A percentile compares a stretch with the other conserved stretches of the same genome.
Evolutionary conservation across 2,329 filamentous ascomycete genomes (phyloP).

Genomic region (Phyllosticta capitalensis): DNA sequence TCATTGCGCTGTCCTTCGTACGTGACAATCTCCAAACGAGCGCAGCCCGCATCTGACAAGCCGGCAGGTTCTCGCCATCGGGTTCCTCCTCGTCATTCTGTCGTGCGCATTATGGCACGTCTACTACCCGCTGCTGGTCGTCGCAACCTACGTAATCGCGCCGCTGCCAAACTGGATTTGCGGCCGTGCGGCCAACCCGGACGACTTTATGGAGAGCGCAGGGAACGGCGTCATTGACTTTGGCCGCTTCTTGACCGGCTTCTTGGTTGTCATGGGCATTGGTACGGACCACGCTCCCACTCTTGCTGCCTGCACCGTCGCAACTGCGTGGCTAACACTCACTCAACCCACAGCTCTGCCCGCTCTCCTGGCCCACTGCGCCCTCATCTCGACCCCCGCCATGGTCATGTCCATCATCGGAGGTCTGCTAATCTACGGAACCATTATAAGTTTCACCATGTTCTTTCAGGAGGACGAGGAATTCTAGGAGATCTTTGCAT

Average conservation of each 20-base stretch:
- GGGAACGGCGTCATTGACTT: slow-evolving; percentile 84
- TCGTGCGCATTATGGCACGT: slow-evolving; percentile 91
- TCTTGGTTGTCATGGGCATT: slow-evolving; percentile 94
- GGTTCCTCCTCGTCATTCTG: slow-evolving; percentile 97
- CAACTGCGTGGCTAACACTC: slow-evolving; percentile 2
- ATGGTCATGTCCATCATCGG: slow-evolving; percentile 94
- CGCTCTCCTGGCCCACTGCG: slow-evolving; percentile 75
- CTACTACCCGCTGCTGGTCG: slow-evolving; percentile 91
- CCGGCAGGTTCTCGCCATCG: slow-evolving; percentile 75
- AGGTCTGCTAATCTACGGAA: slow-evolving; percentile 90
- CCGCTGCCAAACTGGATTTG: slow-evolving; percentile 97
- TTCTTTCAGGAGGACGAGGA: slow-evolving; percentile 98
- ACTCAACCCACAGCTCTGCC: slow-evolving; percentile 58
- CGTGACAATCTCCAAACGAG: slow-evolving; percentile 18
- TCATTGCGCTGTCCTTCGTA: slow-evolving; percentile 97
- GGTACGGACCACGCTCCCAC: slow-evolving; percentile 51
- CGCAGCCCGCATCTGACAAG: background rate
- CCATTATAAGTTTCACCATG: slow-evolving; percentile 95
- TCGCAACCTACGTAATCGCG: slow-evolving; percentile 88
- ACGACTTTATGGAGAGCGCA: slow-evolving; percentile 87
- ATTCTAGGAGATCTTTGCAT: slow-evolving; percentile 49
- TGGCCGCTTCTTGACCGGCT: slow-evolving; percentile 87
- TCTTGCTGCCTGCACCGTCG: background rate
- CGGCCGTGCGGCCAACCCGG: slow-evolving; percentile 73
- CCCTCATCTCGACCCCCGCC: slow-evolving; percentile 70